phyloP scores from a whole-genome alignment of 768 basidiomycete species.

The Daedaleopsis sinensis region DNA sequence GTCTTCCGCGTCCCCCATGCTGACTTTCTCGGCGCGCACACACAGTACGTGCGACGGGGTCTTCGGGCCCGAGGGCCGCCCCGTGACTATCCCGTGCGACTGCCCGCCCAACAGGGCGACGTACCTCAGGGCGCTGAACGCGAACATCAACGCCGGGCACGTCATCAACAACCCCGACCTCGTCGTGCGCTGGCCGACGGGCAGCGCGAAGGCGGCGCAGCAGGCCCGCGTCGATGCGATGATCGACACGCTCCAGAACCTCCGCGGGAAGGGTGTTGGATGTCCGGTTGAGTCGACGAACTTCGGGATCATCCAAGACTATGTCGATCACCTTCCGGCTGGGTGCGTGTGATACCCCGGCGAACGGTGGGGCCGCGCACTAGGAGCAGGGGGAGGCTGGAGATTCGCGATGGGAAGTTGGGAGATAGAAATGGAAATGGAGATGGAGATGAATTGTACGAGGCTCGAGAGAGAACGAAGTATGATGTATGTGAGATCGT shows the following conservation, averaged over 20 bases:
- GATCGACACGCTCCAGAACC: slow-evolving; percentile 74
- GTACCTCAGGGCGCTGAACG: slow-evolving; percentile 12
- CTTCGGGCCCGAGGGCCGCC: slow-evolving; percentile 13
- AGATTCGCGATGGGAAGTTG: too few relatives aligned
- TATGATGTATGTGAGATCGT: too few relatives aligned
- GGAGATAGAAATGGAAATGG: too few relatives aligned
- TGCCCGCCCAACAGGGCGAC: slow-evolving; percentile 37
- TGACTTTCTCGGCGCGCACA: background rate
- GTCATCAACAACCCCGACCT: slow-evolving; percentile 66
- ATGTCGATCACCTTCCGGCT: slow-evolving; percentile 22
- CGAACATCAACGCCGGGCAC: slow-evolving; percentile 43
- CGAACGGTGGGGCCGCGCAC: too few relatives aligned
- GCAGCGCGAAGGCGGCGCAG: slow-evolving; percentile 41
- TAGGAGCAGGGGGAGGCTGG: too few relatives aligned
- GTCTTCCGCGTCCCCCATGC: too few relatives aligned
- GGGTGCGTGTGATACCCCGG: background rate
- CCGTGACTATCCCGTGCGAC: slow-evolving; percentile 38
- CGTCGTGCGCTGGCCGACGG: slow-evolving; percentile 46
- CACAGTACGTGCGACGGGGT: slow-evolving; percentile 30
- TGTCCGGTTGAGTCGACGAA: slow-evolving; percentile 69
- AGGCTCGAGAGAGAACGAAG: too few relatives aligned
- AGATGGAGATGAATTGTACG: too few relatives aligned
- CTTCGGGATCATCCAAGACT: slow-evolving; percentile 33
- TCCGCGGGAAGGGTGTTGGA: slow-evolving; percentile 64
- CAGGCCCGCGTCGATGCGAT: slow-evolving; percentile 51